A percentile compares a stretch with the other conserved stretches of the same genome.
Evolutionary conservation across 163 green algal genomes (phyloP).

Genomic region (Prototheca cutis): DNA sequence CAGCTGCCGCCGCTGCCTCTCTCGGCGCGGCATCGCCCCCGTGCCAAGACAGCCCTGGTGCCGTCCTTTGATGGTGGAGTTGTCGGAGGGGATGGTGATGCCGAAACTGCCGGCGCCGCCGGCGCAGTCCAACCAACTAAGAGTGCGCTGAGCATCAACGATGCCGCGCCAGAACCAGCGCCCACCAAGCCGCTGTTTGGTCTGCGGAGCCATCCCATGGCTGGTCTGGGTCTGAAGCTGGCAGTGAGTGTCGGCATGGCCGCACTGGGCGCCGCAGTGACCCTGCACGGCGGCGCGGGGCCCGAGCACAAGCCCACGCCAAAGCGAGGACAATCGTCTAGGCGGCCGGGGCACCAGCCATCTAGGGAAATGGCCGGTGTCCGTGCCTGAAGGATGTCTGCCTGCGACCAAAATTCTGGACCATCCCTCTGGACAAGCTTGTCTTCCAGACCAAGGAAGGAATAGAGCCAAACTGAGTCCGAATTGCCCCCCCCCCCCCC

Average conservation of each 20-base stretch:
- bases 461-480: no score
- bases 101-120: no score
- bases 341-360: no score
- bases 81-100: no score
- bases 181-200: background rate
- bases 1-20: background rate
- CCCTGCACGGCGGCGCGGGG: background rate
- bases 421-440: no score
- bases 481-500: no score
- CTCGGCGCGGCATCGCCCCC: background rate
- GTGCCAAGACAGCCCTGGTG: background rate
- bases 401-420: no score
- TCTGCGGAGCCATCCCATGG: background rate
- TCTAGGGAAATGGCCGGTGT: no score
- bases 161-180: background rate
- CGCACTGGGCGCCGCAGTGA: background rate
- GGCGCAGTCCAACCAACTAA: no score
- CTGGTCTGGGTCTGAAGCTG: background rate
- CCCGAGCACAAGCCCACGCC: background rate
- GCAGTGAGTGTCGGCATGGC: slow-evolving; percentile 3
- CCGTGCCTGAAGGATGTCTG: no score
- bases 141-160: background rate
- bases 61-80: no score
- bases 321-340: background rate
- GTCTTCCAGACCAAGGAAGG: no score